These are phyloP conservation scores for Xerocomus brunneocitrinus DNA, from an alignment of 768 basidiomycete species.

Conservation along the genomic window DNA sequence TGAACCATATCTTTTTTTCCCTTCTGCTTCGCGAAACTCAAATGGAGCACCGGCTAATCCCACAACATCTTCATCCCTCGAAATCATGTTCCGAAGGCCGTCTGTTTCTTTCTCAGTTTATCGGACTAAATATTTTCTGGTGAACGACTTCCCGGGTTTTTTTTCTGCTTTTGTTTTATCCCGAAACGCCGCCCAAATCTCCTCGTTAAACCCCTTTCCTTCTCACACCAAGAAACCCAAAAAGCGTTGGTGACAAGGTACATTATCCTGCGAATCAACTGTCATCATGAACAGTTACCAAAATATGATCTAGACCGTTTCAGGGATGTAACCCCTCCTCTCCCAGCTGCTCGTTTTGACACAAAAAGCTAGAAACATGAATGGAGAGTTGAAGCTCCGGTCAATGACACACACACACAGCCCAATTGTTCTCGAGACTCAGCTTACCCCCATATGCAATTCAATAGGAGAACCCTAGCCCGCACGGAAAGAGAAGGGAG, in stretches of 20 bases:
- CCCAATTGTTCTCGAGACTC: neutral
- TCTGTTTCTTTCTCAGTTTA: neutral
- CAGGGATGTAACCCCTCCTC: neutral
- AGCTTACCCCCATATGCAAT: neutral
- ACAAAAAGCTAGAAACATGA: neutral
- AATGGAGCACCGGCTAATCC: neutral
- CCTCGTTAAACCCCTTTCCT: neutral
- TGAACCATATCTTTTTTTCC: conserved; percentile 38
- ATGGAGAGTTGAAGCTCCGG: neutral
- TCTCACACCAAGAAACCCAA: neutral
- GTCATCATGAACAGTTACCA: neutral
- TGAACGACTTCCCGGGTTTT: neutral
- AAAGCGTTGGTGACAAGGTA: neutral
- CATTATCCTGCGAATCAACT: neutral
- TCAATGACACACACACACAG: neutral
- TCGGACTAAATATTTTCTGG: neutral
- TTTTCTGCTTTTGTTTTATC: neutral
- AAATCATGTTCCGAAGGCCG: too few relatives aligned
- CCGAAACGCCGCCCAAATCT: neutral
- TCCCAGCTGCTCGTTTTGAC: neutral
- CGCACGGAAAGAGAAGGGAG: neutral
- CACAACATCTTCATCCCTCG: neutral
- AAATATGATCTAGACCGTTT: neutral
- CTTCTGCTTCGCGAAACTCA: neutral
- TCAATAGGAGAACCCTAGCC: neutral